A percentile compares a stretch with the other conserved stretches of the same genome.
Evolutionary conservation across 331 rosid species (phyloP).

Genomic region (Stylosanthes scabra): DNA sequence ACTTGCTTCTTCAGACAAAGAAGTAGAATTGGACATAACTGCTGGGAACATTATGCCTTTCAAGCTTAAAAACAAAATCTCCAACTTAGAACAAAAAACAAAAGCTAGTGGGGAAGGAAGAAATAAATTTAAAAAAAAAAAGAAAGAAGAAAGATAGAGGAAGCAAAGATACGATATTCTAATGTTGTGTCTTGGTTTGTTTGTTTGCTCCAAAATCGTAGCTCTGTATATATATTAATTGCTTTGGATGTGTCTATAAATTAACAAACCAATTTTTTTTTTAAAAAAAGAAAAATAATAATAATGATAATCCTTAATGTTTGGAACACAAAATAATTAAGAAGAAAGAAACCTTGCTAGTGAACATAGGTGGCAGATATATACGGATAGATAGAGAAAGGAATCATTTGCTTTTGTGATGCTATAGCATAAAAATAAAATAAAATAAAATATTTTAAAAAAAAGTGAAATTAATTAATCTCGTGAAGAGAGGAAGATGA

Average conservation of each 20-base stretch:
- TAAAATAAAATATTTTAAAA: neutral
- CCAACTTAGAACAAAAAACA: constrained; percentile 43
- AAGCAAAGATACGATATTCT: constrained; percentile 56
- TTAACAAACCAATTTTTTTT: constrained; percentile 14
- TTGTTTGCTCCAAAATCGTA: constrained; percentile 34
- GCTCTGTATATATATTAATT: constrained; percentile 38
- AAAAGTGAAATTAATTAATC: constrained; percentile 36
- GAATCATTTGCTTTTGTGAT: constrained; percentile 53
- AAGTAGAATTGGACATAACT: constrained; percentile 84
- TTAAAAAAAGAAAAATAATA: neutral
- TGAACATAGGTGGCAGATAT: constrained; percentile 49
- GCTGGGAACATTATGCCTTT: constrained; percentile 65
- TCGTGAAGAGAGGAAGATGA: constrained; percentile 57
- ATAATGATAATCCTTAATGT: constrained; percentile 39
- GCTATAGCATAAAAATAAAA: neutral
- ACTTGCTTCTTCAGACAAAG: constrained; percentile 77
- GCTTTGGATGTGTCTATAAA: constrained; percentile 28
- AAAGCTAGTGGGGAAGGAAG: constrained; percentile 40
- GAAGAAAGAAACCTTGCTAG: constrained; percentile 39
- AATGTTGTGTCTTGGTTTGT: constrained; percentile 29
- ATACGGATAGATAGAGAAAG: constrained; percentile 57
- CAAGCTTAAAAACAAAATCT: constrained; percentile 54
- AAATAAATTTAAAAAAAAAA: constrained; percentile 10
- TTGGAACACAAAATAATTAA: constrained; percentile 48
- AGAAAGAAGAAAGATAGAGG: constrained; percentile 28